Evolutionary conservation across 257 asterid genomes (phyloP).

Genomic region (Capsicum baccatum): DNA sequence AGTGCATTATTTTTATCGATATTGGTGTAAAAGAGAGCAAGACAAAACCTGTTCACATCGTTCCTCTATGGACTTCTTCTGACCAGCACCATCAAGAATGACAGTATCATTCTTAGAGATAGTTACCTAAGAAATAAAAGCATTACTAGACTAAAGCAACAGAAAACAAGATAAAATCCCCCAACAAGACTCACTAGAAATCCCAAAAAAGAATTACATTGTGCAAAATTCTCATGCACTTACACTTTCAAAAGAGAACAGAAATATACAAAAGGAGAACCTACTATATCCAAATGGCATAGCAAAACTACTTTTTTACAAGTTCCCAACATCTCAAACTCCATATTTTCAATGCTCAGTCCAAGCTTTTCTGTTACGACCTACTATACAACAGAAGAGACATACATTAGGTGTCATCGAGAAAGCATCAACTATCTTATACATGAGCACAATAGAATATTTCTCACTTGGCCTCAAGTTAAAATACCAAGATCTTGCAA

Average conservation of each 20-base stretch:
- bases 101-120: constrained; percentile 92
- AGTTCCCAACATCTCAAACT: constrained; percentile 83
- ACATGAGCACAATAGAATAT: neutral
- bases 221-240: neutral
- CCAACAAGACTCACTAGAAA: neutral
- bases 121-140: constrained; percentile 53
- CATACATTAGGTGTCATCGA: neutral
- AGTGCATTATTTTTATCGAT: no score
- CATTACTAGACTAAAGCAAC: neutral
- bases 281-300: neutral
- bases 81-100: constrained; percentile 91
- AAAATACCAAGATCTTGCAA: constrained; percentile 86
- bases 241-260: neutral
- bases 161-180: neutral
- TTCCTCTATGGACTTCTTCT: constrained; percentile 40
- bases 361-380: constrained; percentile 97
- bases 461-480: constrained; percentile 84
- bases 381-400: constrained; percentile 40
- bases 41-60: no score
- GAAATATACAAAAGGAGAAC: neutral
- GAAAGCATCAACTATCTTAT: neutral
- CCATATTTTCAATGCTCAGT: constrained; percentile 77
- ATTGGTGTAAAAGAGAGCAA: no score
- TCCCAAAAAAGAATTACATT: neutral
- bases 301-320: constrained; percentile 69